These are phyloP conservation scores for Maudiozyma barnettii DNA, from an alignment of 805 yeast species.

Conservation along the genomic window DNA sequence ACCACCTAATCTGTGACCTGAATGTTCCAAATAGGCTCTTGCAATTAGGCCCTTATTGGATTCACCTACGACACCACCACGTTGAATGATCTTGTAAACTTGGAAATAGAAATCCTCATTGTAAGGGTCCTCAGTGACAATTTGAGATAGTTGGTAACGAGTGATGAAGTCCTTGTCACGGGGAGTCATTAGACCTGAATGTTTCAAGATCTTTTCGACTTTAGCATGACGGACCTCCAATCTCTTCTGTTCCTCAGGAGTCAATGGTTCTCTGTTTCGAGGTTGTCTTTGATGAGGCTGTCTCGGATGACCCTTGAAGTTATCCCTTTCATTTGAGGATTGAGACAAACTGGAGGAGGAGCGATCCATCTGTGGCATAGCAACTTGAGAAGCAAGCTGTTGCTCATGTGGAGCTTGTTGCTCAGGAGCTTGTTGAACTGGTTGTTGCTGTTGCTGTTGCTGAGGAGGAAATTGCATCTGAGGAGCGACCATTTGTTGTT, in stretches of 20 bases:
- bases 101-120: conserved; percentile 95
- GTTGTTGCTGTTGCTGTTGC: not conserved
- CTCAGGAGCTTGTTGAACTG: not conserved
- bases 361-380: conserved; percentile 12
- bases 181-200: conserved; percentile 93
- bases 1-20: conserved; percentile 86
- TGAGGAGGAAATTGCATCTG: not conserved
- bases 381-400: conserved; percentile 8
- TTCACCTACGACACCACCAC: conserved; percentile 31
- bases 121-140: conserved; percentile 94
- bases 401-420: conserved; percentile 1
- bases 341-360: not conserved
- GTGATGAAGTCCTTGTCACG: conserved; percentile 94
- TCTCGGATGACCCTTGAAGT: not conserved
- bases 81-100: conserved; percentile 70
- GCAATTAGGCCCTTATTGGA: conserved; percentile 73
- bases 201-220: conserved; percentile 64
- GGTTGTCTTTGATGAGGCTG: conserved; percentile 12
- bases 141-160: conserved; percentile 86
- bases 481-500: not conserved
- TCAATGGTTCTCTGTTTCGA: conserved; percentile 35
- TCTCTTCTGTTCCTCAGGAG: conserved; percentile 66
- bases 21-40: conserved; percentile 80
- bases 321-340: not conserved
- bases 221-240: conserved; percentile 62